Base-by-base conservation (phyloP, 2,329 filamentous ascomycete genomes). In the Fusarium musae region DNA sequence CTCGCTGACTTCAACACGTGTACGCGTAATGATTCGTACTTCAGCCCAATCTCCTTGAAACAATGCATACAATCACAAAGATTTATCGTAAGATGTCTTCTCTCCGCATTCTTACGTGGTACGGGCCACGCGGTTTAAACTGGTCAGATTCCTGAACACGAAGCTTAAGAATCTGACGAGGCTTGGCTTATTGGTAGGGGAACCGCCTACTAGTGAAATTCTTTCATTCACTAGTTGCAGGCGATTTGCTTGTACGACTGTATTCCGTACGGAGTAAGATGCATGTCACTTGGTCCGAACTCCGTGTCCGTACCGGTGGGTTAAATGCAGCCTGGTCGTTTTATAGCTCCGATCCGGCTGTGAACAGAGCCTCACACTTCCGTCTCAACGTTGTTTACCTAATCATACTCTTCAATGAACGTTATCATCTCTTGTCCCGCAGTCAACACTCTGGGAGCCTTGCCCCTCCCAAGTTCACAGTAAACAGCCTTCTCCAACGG, bases 101-200 rank as follows among this genome's bases (percentile, higher is more conserved):
- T 46, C 44, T 53, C 23, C 30, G n/a, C 26, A 53, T n/a, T 52
- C 16, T 47, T 46, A 28, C 34, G 30, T 32, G 21, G 17, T 50
- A 5, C 16, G 10, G 19, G 32, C 61, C 61, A 54, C 28, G 58
- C 40, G 46, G 39, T 53, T 40, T 47, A 40, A 52, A 49, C 21
- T 59, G 52, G 66, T 53, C 59, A 69, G 46, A 69, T 49, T 63
- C 28, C 50, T 26, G 36, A 63, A 34, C 30, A 57, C 23, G 10
- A 23, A 63, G 50, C 28, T 39, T 32, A 42, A 62, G 36, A 63
- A 43, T 23, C 46, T 54, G 46, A 53, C 42, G 28, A 40, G 32
- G 47, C 58, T n/a, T 54, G 16, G 30, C 15, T 37, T 3, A 21
- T 34, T 40, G 42, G n/a, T 28, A 46, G 28, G 16, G 28, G n/a